Evolutionary conservation across 2,329 filamentous ascomycete genomes (phyloP).

Genomic region (Ophiocordyceps camponoti-leonardi): DNA sequence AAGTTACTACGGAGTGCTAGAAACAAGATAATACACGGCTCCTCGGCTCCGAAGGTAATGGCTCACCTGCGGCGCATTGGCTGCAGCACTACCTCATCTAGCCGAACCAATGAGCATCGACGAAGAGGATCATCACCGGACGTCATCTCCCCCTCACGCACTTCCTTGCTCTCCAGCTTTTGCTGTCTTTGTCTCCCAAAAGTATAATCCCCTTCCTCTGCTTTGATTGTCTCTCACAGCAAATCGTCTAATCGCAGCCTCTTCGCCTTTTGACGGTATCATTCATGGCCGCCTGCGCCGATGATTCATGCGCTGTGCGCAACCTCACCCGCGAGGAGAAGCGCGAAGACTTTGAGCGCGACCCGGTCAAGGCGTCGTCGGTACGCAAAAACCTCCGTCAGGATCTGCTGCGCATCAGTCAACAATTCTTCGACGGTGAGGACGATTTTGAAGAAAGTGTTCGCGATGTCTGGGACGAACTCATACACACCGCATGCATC

Average conservation of each 20-base stretch:
- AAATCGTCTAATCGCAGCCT: not conserved
- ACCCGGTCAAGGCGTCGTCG: not conserved
- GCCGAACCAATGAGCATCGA: not conserved
- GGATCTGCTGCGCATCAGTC: slow-evolving; percentile 1
- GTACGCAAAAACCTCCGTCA: slow-evolving; percentile 1
- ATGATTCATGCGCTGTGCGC: not conserved
- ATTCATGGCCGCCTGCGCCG: not conserved
- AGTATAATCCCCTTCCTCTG: not conserved
- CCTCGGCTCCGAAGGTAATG: too few species aligned
- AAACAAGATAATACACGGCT: too few species aligned
- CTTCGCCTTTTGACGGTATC: not conserved
- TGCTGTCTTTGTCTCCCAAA: not conserved
- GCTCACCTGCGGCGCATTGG: too few species aligned
- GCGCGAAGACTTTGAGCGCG: slow-evolving; percentile 1
- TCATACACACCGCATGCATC: slow-evolving; percentile 4
- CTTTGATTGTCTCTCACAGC: not conserved
- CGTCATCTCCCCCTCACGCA: not conserved
- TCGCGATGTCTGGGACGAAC: slow-evolving; percentile 4
- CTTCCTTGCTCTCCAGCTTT: not conserved
- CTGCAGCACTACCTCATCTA: not conserved
- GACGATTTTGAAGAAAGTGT: slow-evolving; percentile 1
- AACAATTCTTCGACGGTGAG: slow-evolving; percentile 1
- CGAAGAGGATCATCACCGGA: not conserved
- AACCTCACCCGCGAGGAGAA: slow-evolving; percentile 1
- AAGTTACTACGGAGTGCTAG: too few species aligned